These are phyloP conservation scores for Zymoseptoria pseudotritici DNA, from an alignment of 2,329 filamentous ascomycete species.

Conservation along the genomic window DNA sequence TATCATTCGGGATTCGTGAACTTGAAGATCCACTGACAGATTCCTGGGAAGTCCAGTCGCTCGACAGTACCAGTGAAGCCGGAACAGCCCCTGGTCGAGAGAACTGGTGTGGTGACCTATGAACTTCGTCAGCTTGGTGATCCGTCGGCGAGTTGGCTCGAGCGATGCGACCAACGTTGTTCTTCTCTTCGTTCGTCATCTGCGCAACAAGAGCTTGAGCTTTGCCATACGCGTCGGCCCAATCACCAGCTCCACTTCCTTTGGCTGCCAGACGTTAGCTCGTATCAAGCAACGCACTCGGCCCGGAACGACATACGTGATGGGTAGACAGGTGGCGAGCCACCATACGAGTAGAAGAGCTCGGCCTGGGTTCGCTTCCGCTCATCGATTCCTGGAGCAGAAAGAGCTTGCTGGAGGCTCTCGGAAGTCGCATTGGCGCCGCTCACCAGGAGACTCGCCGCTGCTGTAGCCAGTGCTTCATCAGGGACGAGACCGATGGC, in stretches of 20 bases:
- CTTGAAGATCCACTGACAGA: slow-evolving; percentile 20
- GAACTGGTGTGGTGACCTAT: slow-evolving; percentile 1
- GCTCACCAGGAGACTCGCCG: slow-evolving; percentile 2
- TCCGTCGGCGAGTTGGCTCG: not conserved
- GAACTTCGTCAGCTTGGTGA: not conserved
- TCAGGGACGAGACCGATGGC: slow-evolving; percentile 10
- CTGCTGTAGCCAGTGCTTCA: slow-evolving; percentile 8
- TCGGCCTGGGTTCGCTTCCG: slow-evolving; percentile 8
- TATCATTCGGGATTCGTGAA: not conserved
- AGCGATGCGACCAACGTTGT: slow-evolving; percentile 28
- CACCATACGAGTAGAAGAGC: slow-evolving; percentile 20
- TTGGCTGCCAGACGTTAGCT: not conserved
- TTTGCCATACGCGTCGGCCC: slow-evolving; percentile 33
- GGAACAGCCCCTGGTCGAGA: slow-evolving; percentile 21
- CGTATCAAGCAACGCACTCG: not conserved
- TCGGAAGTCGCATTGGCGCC: slow-evolving; percentile 10
- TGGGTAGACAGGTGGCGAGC: slow-evolving; percentile 18
- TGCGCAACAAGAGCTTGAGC: slow-evolving; percentile 32
- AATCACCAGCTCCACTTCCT: slow-evolving; percentile 17
- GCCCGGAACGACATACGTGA: slow-evolving; percentile 5
- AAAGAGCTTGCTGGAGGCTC: slow-evolving; percentile 5
- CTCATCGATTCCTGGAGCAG: not conserved
- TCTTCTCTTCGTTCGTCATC: slow-evolving; percentile 32
- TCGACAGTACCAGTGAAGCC: slow-evolving; percentile 32
- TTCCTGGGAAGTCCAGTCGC: slow-evolving; percentile 32